These are phyloP conservation scores for Warburgia ugandensis DNA, from an alignment of 164 flowering plant genomes.

Conservation along the genomic window DNA sequence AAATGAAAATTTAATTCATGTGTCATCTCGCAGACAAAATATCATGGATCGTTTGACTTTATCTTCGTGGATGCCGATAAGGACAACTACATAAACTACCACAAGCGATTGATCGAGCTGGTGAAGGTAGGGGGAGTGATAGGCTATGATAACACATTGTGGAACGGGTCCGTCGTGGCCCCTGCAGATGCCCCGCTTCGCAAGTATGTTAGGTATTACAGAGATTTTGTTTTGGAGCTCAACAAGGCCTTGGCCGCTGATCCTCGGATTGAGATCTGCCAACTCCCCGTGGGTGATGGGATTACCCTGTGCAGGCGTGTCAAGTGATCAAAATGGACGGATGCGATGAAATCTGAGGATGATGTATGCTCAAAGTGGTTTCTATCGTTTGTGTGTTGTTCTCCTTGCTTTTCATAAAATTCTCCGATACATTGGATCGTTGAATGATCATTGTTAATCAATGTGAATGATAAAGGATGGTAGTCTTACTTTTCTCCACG, in stretches of 20 bases:
- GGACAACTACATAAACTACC: slow-evolving; percentile 94
- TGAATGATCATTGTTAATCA: no score
- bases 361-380: no score
- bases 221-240: slow-evolving; percentile 89
- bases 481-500: no score
- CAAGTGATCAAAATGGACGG: no score
- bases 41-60: slow-evolving; percentile 80
- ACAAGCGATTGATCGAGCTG: slow-evolving; percentile 76
- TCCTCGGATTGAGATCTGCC: slow-evolving; percentile 89
- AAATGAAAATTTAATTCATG: background rate
- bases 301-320: slow-evolving; percentile 91
- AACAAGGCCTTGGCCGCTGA: slow-evolving; percentile 91
- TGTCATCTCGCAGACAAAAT: slow-evolving; percentile 39
- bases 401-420: no score
- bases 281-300: slow-evolving; percentile 95
- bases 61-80: slow-evolving; percentile 97
- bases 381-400: no score
- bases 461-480: no score
- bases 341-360: no score
- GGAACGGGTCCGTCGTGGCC: slow-evolving; percentile 95
- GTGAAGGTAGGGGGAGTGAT: slow-evolving; percentile 89
- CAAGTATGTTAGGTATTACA: slow-evolving; percentile 82
- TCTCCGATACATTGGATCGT: no score
- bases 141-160: slow-evolving; percentile 97
- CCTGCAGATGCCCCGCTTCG: slow-evolving; percentile 85